phyloP scores from a whole-genome alignment of 768 basidiomycete species.

The Serendipita sp. region DNA sequence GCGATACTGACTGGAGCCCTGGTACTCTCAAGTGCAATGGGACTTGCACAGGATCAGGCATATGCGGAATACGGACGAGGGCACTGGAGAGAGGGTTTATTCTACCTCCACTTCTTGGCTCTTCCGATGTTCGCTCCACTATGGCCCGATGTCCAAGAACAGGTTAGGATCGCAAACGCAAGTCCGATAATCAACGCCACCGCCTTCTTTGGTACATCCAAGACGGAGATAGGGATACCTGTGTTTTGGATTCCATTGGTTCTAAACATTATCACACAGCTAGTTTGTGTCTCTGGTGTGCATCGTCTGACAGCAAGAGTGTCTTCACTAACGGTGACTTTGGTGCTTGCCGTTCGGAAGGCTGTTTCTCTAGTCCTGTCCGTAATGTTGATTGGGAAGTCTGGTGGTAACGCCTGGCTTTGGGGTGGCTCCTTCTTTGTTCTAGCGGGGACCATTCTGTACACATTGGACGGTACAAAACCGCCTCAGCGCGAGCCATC shows the following conservation, averaged over 20 bases:
- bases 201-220: neutral
- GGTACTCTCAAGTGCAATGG: conserved; percentile 64
- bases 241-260: conserved; percentile 43
- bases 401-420: conserved; percentile 27
- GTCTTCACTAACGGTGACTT: conserved; percentile 58
- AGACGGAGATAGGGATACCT: conserved; percentile 31
- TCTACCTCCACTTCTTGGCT: conserved; percentile 72
- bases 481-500: neutral
- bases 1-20: conserved; percentile 66
- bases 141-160: conserved; percentile 32
- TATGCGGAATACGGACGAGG: conserved; percentile 33
- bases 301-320: conserved; percentile 69
- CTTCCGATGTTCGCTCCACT: conserved; percentile 62
- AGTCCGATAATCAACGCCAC: conserved; percentile 21
- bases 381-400: conserved; percentile 31
- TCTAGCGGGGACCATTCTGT: conserved; percentile 52
- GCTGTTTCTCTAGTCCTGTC: conserved; percentile 63
- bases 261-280: conserved; percentile 68
- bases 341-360: conserved; percentile 68
- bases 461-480: conserved; percentile 31
- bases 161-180: conserved; percentile 28
- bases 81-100: conserved; percentile 78
- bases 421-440: conserved; percentile 58
- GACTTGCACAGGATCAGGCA: conserved; percentile 72
- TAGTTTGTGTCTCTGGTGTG: conserved; percentile 75